Conservation (phyloP, 805 yeast genomes). For the Hemisphaericaspora nanyangensis region DNA sequence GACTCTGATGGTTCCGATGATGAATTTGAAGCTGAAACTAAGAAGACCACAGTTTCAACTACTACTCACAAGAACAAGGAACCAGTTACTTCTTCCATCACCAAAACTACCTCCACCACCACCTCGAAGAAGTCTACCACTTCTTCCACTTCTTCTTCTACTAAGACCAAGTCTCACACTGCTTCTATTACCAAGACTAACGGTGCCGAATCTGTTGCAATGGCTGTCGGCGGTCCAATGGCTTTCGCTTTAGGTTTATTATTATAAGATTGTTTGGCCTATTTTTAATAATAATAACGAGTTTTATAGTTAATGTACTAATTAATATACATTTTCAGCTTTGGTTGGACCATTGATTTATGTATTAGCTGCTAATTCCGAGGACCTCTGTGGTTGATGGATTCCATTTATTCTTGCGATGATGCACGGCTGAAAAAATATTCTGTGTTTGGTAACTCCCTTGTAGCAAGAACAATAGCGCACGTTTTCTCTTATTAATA, state of each 20-base stretch:
- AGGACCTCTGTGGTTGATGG: too few relatives aligned
- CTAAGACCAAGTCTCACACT: constrained; percentile 8
- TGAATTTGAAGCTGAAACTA: constrained; percentile 2
- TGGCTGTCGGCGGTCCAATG: constrained; percentile 9
- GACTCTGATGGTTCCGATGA: constrained; percentile 2
- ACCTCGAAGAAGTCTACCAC: not conserved
- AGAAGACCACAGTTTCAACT: not conserved
- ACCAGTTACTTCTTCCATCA: not conserved
- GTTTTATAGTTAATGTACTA: too few relatives aligned
- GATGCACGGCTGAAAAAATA: too few relatives aligned
- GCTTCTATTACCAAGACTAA: constrained; percentile 12
- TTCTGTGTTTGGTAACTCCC: too few relatives aligned
- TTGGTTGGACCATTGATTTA: too few relatives aligned
- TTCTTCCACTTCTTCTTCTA: constrained; percentile 4
- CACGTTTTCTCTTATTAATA: not conserved
- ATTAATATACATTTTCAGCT: too few relatives aligned
- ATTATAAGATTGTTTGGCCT: constrained; percentile 5
- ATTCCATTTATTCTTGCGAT: too few relatives aligned
- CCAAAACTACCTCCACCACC: constrained; percentile 2
- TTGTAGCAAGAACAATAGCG: not conserved
- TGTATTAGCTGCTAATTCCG: too few relatives aligned
- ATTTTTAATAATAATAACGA: too few relatives aligned
- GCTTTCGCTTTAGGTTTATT: constrained; percentile 9
- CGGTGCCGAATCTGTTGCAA: constrained; percentile 9
- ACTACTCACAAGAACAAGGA: too few relatives aligned